Evolutionary conservation across 164 flowering plant species (phyloP).

Genomic region (Kalanchoe fedtschenkoi): DNA sequence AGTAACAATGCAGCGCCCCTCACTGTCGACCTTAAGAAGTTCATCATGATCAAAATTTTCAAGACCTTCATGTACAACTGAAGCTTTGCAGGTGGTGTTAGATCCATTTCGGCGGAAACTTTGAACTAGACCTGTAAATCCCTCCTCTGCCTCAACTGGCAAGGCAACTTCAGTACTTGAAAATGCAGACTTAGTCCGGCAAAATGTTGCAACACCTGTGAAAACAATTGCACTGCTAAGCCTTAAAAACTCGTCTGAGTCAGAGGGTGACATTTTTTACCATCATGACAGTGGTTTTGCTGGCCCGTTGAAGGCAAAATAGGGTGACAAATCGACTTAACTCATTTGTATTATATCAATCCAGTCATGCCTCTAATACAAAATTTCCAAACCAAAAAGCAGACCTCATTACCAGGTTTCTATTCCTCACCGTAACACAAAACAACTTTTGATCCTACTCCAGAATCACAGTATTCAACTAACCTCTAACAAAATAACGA

Average conservation of each 20-base stretch:
- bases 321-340: too few relatives aligned
- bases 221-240: not conserved
- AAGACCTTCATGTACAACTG: slow-evolving; percentile 30
- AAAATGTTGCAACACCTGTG: slow-evolving; percentile 93
- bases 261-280: too few relatives aligned
- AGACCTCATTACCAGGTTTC: too few relatives aligned
- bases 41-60: slow-evolving; percentile 49
- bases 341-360: too few relatives aligned
- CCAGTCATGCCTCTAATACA: too few relatives aligned
- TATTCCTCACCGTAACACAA: too few relatives aligned
- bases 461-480: too few relatives aligned
- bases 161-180: slow-evolving; percentile 71
- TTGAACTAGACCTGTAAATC: slow-evolving; percentile 70
- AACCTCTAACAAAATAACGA: too few relatives aligned
- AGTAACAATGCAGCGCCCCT: slow-evolving; percentile 93
- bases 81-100: slow-evolving; percentile 18
- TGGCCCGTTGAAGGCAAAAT: too few relatives aligned
- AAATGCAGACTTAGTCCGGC: slow-evolving; percentile 85
- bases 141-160: slow-evolving; percentile 89
- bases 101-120: slow-evolving; percentile 14
- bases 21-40: slow-evolving; percentile 69
- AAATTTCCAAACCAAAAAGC: too few relatives aligned
- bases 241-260: not conserved
- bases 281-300: too few relatives aligned
- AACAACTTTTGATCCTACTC: too few relatives aligned